These are phyloP conservation scores for Cucurbita ficifolia DNA, from an alignment of 306 rosid species.

Conservation along the genomic window DNA sequence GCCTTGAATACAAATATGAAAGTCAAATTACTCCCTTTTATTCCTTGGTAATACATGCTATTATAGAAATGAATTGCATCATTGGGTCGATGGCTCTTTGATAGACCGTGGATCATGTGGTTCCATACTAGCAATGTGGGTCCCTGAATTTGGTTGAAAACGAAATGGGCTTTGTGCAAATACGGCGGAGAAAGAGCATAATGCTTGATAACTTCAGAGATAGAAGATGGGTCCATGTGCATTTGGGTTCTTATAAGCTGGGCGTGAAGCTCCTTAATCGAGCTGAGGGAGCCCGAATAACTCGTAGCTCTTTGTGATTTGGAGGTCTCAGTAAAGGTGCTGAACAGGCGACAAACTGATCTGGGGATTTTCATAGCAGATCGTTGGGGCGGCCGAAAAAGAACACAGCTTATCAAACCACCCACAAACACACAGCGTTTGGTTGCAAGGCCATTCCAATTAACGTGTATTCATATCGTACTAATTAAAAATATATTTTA, in stretches of 20 bases:
- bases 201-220: slow-evolving; percentile 35
- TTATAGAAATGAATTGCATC: slow-evolving; percentile 42
- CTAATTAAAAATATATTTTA: too few species aligned
- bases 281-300: slow-evolving; percentile 1
- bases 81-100: slow-evolving; percentile 35
- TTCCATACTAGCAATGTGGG: slow-evolving; percentile 58
- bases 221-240: slow-evolving; percentile 27
- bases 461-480: too few species aligned
- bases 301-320: slow-evolving; percentile 6
- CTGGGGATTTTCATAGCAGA: slow-evolving; percentile 25
- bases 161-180: slow-evolving; percentile 30
- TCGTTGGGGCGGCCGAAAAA: not conserved
- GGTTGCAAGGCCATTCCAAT: not conserved
- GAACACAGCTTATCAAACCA: not conserved
- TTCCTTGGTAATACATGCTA: slow-evolving; percentile 29
- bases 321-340: not conserved
- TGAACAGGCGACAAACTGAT: slow-evolving; percentile 10
- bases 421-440: not conserved
- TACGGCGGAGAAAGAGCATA: slow-evolving; percentile 29
- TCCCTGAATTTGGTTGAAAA: slow-evolving; percentile 33
- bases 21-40: slow-evolving; percentile 35
- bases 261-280: slow-evolving; percentile 35
- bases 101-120: slow-evolving; percentile 52
- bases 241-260: slow-evolving; percentile 34
- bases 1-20: slow-evolving; percentile 58